These are phyloP conservation scores for Tuber borchii DNA, from an alignment of 495 filamentous ascomycete genomes.

Conservation along the genomic window DNA sequence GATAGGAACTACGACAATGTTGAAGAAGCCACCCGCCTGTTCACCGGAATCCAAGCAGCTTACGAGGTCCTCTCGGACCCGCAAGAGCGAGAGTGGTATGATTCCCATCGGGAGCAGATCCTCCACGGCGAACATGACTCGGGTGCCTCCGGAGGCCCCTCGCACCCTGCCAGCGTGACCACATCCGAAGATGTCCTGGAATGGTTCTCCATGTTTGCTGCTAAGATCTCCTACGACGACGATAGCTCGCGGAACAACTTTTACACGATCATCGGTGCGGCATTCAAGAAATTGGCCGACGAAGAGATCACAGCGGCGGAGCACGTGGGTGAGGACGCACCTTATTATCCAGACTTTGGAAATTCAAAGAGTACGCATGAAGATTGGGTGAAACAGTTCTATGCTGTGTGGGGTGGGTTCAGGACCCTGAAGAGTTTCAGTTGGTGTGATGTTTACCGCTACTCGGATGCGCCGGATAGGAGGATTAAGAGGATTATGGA, in stretches of 20 bases:
- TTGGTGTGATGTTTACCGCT: constrained; percentile 78
- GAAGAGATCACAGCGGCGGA: constrained; percentile 71
- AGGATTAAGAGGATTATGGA: constrained; percentile 78
- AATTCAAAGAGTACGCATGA: constrained; percentile 50
- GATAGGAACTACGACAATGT: constrained; percentile 87
- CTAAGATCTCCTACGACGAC: constrained; percentile 63
- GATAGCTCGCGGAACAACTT: constrained; percentile 78
- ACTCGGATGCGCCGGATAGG: constrained; percentile 81
- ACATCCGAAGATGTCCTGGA: constrained; percentile 34
- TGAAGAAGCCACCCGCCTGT: constrained; percentile 72
- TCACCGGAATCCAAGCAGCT: constrained; percentile 85
- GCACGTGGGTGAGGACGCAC: constrained; percentile 53
- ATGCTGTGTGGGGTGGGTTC: constrained; percentile 73
- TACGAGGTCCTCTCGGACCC: constrained; percentile 93
- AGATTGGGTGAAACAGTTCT: constrained; percentile 68
- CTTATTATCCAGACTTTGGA: constrained; percentile 77
- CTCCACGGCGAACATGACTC: constrained; percentile 51
- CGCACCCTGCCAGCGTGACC: constrained; percentile 45
- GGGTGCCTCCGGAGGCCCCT: constrained; percentile 11
- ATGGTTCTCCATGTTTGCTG: constrained; percentile 39
- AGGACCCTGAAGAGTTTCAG: constrained; percentile 76
- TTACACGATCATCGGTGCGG: constrained; percentile 65
- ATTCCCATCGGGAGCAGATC: constrained; percentile 82
- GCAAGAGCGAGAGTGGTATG: constrained; percentile 96
- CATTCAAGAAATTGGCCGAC: constrained; percentile 70